Percentiles rank a stretch among this genome's conserved stretches.
Evolutionary conservation across 768 basidiomycete genomes (phyloP).

Genomic region (Exidia glandulosa): DNA sequence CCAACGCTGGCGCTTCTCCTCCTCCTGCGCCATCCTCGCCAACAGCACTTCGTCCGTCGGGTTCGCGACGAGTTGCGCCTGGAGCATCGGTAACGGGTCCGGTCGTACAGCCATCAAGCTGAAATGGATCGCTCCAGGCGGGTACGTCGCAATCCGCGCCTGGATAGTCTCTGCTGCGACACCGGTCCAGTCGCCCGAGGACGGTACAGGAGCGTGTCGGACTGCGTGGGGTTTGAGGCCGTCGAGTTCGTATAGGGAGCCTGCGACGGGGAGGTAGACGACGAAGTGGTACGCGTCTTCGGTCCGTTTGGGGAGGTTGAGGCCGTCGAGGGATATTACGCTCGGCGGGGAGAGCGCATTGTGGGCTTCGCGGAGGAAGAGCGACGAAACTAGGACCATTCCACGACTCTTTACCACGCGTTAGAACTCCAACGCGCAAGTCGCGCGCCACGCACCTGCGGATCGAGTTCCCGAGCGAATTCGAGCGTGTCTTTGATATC

Average conservation of each 20-base stretch:
- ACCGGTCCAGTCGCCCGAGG: constrained; percentile 73
- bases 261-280: constrained; percentile 79
- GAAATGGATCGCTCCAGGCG: constrained; percentile 85
- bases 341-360: constrained; percentile 88
- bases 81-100: constrained; percentile 64
- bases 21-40: constrained; percentile 52
- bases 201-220: constrained; percentile 60
- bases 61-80: constrained; percentile 40
- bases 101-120: constrained; percentile 80
- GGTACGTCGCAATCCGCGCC: constrained; percentile 82
- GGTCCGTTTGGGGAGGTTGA: constrained; percentile 50
- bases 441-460: constrained; percentile 33
- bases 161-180: constrained; percentile 80
- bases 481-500: constrained; percentile 62
- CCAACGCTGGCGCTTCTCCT: constrained; percentile 69
- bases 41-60: constrained; percentile 40
- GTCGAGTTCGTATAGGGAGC: constrained; percentile 85
- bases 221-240: constrained; percentile 75
- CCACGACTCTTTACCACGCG: constrained; percentile 40
- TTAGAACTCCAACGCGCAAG: neutral
- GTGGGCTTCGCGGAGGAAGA: constrained; percentile 76
- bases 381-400: constrained; percentile 67
- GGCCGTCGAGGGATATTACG: constrained; percentile 77
- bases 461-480: constrained; percentile 81
- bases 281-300: constrained; percentile 97